A percentile compares a stretch with the other conserved stretches of the same genome.
phyloP scores from a whole-genome alignment of 441 rosid genomes.

The Lagerstroemia fauriei region DNA sequence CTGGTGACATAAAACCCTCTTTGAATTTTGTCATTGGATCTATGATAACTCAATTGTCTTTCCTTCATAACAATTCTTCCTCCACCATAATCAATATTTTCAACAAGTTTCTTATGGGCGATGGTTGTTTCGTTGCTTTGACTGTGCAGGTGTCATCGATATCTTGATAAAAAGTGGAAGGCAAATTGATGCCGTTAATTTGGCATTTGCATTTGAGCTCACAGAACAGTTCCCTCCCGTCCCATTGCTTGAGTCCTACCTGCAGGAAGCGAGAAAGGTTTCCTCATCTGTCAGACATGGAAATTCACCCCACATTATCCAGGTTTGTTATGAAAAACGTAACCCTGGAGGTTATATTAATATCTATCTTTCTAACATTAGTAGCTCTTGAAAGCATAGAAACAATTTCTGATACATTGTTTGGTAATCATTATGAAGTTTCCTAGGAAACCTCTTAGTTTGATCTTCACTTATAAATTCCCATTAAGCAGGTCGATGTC shows the following conservation, averaged over 20 bases:
- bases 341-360: background rate
- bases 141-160: constrained; percentile 71
- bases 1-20: background rate
- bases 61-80: background rate
- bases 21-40: background rate
- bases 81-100: background rate
- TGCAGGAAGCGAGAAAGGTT: constrained; percentile 72
- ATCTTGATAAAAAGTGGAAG: constrained; percentile 78
- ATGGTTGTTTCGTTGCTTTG: constrained; percentile 10
- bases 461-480: background rate
- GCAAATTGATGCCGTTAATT: constrained; percentile 93
- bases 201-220: constrained; percentile 94
- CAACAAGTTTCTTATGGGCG: background rate
- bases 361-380: background rate
- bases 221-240: constrained; percentile 76
- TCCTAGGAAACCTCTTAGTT: background rate
- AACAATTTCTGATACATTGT: too few relatives aligned
- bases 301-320: constrained; percentile 56
- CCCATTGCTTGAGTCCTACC: constrained; percentile 70
- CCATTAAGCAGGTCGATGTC: constrained; percentile 63
- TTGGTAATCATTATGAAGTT: background rate
- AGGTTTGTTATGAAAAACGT: constrained; percentile 45
- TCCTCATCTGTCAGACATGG: constrained; percentile 64
- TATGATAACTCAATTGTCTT: background rate
- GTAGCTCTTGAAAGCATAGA: background rate